These are phyloP conservation scores for Solanum pinnatisectum DNA, from an alignment of 257 asterid species.

Conservation along the genomic window DNA sequence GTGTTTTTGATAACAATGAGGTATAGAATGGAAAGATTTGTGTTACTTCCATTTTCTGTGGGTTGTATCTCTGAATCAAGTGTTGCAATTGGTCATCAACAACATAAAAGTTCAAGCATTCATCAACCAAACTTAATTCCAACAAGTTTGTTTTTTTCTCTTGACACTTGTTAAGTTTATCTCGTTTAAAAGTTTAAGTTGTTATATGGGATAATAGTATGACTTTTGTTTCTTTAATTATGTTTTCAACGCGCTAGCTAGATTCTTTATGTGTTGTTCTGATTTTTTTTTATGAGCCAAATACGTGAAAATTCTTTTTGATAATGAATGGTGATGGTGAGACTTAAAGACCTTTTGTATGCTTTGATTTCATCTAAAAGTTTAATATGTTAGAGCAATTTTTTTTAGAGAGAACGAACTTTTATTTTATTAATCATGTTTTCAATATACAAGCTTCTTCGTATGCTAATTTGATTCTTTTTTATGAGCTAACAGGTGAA, in stretches of 20 bases:
- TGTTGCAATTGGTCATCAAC: constrained; percentile 8
- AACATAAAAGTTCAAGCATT: not conserved
- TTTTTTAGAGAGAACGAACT: not conserved
- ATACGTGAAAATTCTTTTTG: not conserved
- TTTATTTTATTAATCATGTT: not conserved
- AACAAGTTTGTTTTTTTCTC: constrained; percentile 1
- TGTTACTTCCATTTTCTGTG: constrained; percentile 23
- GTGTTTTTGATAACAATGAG: not conserved
- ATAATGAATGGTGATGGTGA: not conserved
- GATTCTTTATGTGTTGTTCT: not conserved
- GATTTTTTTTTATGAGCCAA: not conserved
- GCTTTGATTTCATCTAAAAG: not conserved
- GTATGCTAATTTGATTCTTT: not conserved
- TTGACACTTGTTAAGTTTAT: not conserved
- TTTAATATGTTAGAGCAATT: not conserved
- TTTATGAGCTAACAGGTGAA: not conserved
- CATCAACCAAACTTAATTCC: not conserved
- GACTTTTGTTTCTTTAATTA: not conserved
- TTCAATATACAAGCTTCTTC: not conserved
- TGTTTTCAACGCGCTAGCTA: not conserved
- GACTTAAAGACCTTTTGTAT: not conserved
- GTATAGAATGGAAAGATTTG: constrained; percentile 15
- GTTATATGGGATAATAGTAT: not conserved
- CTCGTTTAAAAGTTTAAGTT: not conserved
- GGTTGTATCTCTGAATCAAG: constrained; percentile 26